A percentile compares a stretch with the other conserved stretches of the same genome.
phyloP scores from a whole-genome alignment of 176 grass and related monocot species.

The sorghum (Sorghum bicolor) region DNA sequence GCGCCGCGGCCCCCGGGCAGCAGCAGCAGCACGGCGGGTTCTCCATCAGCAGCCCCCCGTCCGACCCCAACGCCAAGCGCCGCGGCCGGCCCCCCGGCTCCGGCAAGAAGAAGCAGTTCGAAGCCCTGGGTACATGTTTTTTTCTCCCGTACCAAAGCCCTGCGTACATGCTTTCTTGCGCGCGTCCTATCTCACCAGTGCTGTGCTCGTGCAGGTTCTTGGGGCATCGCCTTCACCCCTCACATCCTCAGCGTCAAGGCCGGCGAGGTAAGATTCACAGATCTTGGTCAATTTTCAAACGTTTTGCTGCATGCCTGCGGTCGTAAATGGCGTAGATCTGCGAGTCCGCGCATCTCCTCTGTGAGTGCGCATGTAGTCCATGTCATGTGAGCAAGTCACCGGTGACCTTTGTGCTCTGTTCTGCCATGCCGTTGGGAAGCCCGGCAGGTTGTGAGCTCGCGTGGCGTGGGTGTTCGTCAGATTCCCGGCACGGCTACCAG shows the following conservation, averaged over 20 bases:
- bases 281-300: conserved; percentile 15
- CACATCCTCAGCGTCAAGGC: conserved; percentile 91
- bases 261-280: conserved; percentile 73
- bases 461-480: conserved; percentile 33
- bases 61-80: conserved; percentile 76
- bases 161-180: background rate
- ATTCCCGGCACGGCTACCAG: conserved; percentile 45
- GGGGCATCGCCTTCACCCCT: conserved; percentile 90
- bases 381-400: background rate
- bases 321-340: conserved; percentile 6
- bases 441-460: conserved; percentile 27
- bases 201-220: conserved; percentile 55
- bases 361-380: background rate
- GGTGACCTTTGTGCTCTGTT: conserved; percentile 16
- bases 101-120: conserved; percentile 97
- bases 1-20: background rate
- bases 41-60: conserved; percentile 64
- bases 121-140: conserved; percentile 72
- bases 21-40: conserved; percentile 48
- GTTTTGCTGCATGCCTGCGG: background rate
- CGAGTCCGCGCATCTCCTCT: background rate
- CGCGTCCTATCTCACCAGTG: conserved; percentile 7
- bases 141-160: background rate
- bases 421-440: conserved; percentile 27
- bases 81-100: conserved; percentile 90